These are phyloP conservation scores for Kandelia obovata DNA, from an alignment of 345 rosid genomes.

Conservation along the genomic window DNA sequence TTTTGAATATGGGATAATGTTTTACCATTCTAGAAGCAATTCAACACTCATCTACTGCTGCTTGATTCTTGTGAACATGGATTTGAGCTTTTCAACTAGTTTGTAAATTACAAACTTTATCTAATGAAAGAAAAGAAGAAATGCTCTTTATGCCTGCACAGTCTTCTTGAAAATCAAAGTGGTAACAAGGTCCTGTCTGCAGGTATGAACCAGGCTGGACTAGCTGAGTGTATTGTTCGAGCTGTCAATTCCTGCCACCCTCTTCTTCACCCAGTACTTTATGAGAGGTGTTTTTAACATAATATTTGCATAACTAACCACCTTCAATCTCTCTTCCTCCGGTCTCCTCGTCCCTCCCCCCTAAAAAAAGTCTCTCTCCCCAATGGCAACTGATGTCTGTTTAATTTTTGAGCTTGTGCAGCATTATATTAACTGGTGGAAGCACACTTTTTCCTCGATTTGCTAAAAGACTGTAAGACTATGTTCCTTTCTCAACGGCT, in stretches of 20 bases:
- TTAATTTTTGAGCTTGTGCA: constrained; percentile 35
- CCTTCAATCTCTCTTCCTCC: neutral
- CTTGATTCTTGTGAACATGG: neutral
- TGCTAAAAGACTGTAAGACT: constrained; percentile 75
- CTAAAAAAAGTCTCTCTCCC: neutral
- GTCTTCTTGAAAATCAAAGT: too few species aligned
- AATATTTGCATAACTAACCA: neutral
- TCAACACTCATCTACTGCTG: neutral
- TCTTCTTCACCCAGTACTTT: constrained; percentile 78
- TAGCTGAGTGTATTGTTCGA: constrained; percentile 93
- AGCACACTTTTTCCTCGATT: constrained; percentile 80
- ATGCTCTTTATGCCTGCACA: too few species aligned
- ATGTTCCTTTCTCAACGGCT: neutral
- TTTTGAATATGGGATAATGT: neutral
- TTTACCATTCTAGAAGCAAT: neutral
- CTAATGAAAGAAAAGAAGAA: too few species aligned
- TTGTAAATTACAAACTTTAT: too few species aligned
- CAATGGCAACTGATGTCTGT: constrained; percentile 4
- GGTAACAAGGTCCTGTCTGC: constrained; percentile 8
- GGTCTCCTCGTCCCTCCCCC: neutral
- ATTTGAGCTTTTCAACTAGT: neutral
- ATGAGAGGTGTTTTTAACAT: constrained; percentile 58
- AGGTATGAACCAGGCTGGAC: constrained; percentile 98
- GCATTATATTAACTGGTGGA: constrained; percentile 91
- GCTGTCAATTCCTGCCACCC: constrained; percentile 82